Evolutionary conservation across 768 basidiomycete species (phyloP), one percentile per base, ranked within the genome.

Genomic region (Hericium alpestre): DNA sequence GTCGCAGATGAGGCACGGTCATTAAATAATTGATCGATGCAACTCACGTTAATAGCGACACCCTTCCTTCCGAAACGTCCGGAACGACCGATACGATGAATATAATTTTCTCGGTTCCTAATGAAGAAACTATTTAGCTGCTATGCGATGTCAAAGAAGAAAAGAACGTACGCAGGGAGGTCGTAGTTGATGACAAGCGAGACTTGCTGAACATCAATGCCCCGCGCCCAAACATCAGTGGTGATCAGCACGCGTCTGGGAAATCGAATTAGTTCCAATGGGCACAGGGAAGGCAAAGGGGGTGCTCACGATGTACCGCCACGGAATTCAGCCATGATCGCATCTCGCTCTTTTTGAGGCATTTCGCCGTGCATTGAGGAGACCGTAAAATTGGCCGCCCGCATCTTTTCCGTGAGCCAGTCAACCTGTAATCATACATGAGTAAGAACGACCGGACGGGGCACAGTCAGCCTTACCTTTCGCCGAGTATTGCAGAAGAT

Each of bases 61-160:
- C 95, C 96, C 75, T 99, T 99, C 65, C 96, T 80, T 64, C 96
- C 96, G 75, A 98, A 98, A 58, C 96, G 93, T 68, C 96, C 96
- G 58, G 94, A 96, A 60, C 96, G 93, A 72, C 96, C 96, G 69
- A 98, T 98, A 68, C 96, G 90, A 77, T 99, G 96, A 64, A 99
- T 97, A 76, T 99, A 99, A 73, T 99, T 97, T 81, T 97, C 95
- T 79, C 90, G 90, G 70, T 93, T 93, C 63, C 87, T 93, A 61
- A 53, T 32, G 64, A 52, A 39, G 18, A 55, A 46, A 41, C 32
- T 32, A 32, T 32, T 32, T 7, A 32, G 32, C 32, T 32, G 32
- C 32, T 6, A 32, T 32, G 32, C 32, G 32, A 32, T 32, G 32
- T 32, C 32, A 32, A n/a, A 62, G 32, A 61, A 50, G 51, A 40